Evolutionary conservation across 164 flowering plant genomes (phyloP), one percentile per base, ranked within the genome.

Genomic region (Saururus chinensis): DNA sequence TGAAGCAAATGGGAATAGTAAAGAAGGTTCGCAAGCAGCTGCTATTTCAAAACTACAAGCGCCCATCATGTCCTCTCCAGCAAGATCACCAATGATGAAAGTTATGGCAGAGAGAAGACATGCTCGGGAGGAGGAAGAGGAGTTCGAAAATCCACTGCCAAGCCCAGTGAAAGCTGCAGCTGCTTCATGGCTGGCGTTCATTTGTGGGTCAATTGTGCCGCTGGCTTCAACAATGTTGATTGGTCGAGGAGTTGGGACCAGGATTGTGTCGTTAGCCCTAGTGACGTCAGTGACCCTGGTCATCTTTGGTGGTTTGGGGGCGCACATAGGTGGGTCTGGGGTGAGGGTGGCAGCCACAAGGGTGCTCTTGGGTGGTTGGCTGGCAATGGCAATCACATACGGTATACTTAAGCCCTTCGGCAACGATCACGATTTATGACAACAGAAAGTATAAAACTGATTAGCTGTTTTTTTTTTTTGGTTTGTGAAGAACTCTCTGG

Each of bases 291-390:
- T 78, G 7, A 77, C 84, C 19, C 70, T 82, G 53, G 75, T 62
- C 17, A 24, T 76, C 40, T 80, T 76, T 48, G 87, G 84, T 14
- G 79, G 77, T 4, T 0, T 73, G 9, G 85, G 84, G 35, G 87
- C 90, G 52, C 53, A 60, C 23, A 73, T 82, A 14, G 90, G 90
- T 26, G 82, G 84, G 5, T 74, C 81, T 4, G 63, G 67, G 0
- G 63, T 77, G 19, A 62, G 64, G 23, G 37, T 65, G 9, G 78
- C 87, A 0, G 83, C 81, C 0, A 6, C 61, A 4, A 80, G 84
- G 60, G 84, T 77, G 61, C 56, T 83, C 14, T 19, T 79, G 41
- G 87, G 87, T 48, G 91, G 91, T 25, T 85, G 82, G 84, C 59
- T 80, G 40, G 73, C 83, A 25, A 83, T 83, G 91, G 82, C 64